These are phyloP conservation scores for Mucor mucedo DNA, from an alignment of 371 early-diverging fungal genomes.

Conservation along the genomic window DNA sequence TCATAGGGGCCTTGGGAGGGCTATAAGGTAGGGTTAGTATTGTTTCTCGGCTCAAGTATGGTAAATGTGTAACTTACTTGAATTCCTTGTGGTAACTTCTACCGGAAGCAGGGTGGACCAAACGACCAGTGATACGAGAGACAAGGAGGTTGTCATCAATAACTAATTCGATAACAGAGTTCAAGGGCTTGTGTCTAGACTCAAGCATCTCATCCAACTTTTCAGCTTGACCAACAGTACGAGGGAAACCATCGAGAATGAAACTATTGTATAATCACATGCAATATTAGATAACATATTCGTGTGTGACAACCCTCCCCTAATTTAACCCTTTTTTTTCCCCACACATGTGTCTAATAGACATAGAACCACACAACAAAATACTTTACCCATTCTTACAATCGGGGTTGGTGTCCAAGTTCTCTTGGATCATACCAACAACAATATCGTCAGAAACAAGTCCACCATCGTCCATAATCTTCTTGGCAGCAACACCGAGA, in stretches of 20 bases:
- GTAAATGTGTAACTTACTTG: constrained; percentile 48
- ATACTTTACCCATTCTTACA: constrained; percentile 86
- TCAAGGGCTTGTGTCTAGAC: constrained; percentile 78
- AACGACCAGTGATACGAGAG: constrained; percentile 94
- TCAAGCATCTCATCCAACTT: constrained; percentile 97
- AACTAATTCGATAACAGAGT: constrained; percentile 90
- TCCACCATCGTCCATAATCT: constrained; percentile 98
- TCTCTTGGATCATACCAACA: constrained; percentile 95
- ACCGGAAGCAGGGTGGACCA: constrained; percentile 94
- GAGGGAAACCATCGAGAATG: constrained; percentile 99
- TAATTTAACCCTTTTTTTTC: not conserved
- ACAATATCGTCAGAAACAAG: constrained; percentile 99
- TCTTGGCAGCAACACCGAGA: constrained; percentile 94
- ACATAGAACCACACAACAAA: not conserved
- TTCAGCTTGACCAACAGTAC: constrained; percentile 98
- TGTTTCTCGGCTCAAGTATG: not conserved
- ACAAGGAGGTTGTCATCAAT: constrained; percentile 95
- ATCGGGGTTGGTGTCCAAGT: constrained; percentile 88
- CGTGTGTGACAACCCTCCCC: not conserved
- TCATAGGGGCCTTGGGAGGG: constrained; percentile 92
- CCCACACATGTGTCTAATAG: not conserved
- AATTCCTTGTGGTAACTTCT: constrained; percentile 97
- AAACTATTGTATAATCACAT: constrained; percentile 58
- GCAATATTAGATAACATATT: constrained; percentile 3
- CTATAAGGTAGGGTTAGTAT: constrained; percentile 17